Conservation (phyloP, 306 rosid genomes). For the Purshia tridentata region DNA sequence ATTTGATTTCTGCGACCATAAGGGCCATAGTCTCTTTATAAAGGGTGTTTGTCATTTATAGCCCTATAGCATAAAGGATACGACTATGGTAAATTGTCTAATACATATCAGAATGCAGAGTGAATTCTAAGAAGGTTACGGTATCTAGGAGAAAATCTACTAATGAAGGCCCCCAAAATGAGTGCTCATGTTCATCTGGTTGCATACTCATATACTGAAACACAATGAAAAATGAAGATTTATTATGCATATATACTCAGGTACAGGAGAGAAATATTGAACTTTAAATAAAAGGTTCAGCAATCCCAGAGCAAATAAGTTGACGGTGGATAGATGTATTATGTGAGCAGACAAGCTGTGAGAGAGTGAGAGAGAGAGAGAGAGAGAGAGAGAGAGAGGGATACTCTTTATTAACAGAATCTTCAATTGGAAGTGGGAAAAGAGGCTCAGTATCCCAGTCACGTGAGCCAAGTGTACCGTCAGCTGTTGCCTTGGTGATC, state of each 20-base stretch:
- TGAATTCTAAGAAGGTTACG: not conserved
- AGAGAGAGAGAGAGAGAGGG: constrained; percentile 19
- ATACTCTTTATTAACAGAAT: constrained; percentile 57
- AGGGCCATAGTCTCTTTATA: not conserved
- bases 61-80: too few relatives aligned
- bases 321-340: not conserved
- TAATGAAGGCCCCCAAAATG: not conserved
- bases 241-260: not conserved
- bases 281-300: not conserved
- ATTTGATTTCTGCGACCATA: not conserved
- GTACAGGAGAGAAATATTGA: not conserved
- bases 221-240: not conserved
- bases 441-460: constrained; percentile 97
- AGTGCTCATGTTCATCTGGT: not conserved
- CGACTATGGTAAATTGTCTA: too few relatives aligned
- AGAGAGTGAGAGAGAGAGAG: constrained; percentile 19
- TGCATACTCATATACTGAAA: not conserved
- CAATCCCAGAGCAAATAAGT: not conserved
- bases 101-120: not conserved
- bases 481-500: constrained; percentile 91
- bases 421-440: constrained; percentile 68
- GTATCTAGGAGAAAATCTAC: not conserved
- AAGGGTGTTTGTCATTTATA: too few relatives aligned
- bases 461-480: constrained; percentile 73
- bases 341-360: not conserved